These are phyloP conservation scores for Ogataea trehaloabstinens DNA, from an alignment of 805 yeast genomes.

Conservation along the genomic window DNA sequence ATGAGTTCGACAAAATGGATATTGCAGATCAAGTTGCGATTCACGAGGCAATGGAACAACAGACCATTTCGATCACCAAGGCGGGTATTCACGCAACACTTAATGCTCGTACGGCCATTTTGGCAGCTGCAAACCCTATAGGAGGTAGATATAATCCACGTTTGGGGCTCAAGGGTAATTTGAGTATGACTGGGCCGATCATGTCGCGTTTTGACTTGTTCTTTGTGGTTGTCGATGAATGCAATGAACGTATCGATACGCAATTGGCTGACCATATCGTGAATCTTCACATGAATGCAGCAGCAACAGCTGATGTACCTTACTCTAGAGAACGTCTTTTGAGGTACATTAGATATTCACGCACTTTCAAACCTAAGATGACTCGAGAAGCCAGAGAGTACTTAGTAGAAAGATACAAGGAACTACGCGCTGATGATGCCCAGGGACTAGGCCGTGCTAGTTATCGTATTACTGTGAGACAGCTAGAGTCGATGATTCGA, in stretches of 20 bases:
- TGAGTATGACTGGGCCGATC: slow-evolving; percentile 96
- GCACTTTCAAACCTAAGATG: slow-evolving; percentile 88
- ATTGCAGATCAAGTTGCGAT: slow-evolving; percentile 93
- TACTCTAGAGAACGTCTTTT: slow-evolving; percentile 83
- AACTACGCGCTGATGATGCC: slow-evolving; percentile 84
- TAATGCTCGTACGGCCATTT: slow-evolving; percentile 92
- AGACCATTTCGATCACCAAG: slow-evolving; percentile 95
- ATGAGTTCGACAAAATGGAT: slow-evolving; percentile 98
- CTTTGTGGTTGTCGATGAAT: slow-evolving; percentile 91
- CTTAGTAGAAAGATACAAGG: slow-evolving; percentile 77
- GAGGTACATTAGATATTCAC: slow-evolving; percentile 86
- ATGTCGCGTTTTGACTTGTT: slow-evolving; percentile 97
- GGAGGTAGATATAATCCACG: slow-evolving; percentile 96
- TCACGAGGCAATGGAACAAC: slow-evolving; percentile 99
- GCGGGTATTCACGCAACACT: slow-evolving; percentile 98
- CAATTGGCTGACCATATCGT: slow-evolving; percentile 91
- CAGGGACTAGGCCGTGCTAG: slow-evolving; percentile 83
- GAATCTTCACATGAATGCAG: slow-evolving; percentile 87
- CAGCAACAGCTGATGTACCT: slow-evolving; percentile 79
- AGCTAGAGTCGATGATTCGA: slow-evolving; percentile 89
- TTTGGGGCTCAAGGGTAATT: slow-evolving; percentile 75
- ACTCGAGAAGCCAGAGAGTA: slow-evolving; percentile 75
- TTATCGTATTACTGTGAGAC: slow-evolving; percentile 95
- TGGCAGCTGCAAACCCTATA: slow-evolving; percentile 98
- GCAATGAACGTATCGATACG: slow-evolving; percentile 87